These are phyloP conservation scores for Pseudoturritis turrita DNA, from an alignment of 345 rosid genomes.

Conservation along the genomic window DNA sequence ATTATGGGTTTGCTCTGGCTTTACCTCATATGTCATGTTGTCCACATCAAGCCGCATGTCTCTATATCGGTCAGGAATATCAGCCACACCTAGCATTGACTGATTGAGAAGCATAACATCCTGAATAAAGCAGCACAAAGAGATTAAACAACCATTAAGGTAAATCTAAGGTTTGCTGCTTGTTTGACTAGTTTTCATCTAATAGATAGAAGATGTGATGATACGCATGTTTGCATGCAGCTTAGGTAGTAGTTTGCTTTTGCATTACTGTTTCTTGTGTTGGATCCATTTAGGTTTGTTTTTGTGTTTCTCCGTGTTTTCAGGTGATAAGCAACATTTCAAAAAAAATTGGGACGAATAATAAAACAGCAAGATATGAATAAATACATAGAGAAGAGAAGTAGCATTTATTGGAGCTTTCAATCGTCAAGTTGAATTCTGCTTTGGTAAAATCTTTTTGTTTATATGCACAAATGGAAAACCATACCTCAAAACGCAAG, in stretches of 20 bases:
- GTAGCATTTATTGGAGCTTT: neutral
- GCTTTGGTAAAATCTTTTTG: neutral
- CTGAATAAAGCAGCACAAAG: slow-evolving; percentile 33
- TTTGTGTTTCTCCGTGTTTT: too few species aligned
- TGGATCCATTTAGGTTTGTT: too few species aligned
- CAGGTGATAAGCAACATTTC: too few species aligned
- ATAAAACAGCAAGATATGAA: neutral
- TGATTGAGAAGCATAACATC: slow-evolving; percentile 85
- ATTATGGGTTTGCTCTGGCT: neutral
- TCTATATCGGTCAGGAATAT: slow-evolving; percentile 72
- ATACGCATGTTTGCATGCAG: too few species aligned
- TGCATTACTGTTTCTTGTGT: too few species aligned
- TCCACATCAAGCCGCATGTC: slow-evolving; percentile 98
- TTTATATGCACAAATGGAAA: neutral
- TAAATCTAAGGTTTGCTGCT: neutral
- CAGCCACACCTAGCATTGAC: slow-evolving; percentile 60
- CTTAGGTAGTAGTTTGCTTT: too few species aligned
- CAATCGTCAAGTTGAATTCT: neutral
- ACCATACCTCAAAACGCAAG: slow-evolving; percentile 70
- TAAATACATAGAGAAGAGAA: neutral
- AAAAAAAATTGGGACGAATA: too few species aligned
- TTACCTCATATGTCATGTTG: slow-evolving; percentile 97
- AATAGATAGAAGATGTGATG: neutral
- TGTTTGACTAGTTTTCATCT: neutral
- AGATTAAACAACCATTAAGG: neutral